Percentiles rank a stretch among this genome's conserved stretches.
These are phyloP conservation scores for Graphilbum ipis-grandicollis DNA, from an alignment of 2,329 filamentous ascomycete species.

Conservation along the genomic window DNA sequence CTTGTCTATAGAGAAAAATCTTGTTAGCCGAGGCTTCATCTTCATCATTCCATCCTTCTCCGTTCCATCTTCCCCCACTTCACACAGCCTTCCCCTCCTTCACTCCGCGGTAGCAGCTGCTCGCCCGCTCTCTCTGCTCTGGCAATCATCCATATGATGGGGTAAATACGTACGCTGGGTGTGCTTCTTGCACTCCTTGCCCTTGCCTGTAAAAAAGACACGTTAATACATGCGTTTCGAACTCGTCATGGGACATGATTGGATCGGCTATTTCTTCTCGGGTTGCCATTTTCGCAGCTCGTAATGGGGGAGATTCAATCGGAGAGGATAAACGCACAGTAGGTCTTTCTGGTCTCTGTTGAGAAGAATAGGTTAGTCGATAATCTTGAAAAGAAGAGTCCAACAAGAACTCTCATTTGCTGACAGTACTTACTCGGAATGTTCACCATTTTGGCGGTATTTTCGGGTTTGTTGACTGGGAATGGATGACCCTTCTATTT, in stretches of 20 bases:
- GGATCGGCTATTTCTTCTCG: too few species aligned
- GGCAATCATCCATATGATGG: not conserved
- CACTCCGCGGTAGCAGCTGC: not conserved
- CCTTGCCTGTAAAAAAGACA: constrained; percentile 41
- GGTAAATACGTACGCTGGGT: constrained; percentile 27
- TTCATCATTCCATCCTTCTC: not conserved
- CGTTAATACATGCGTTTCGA: constrained; percentile 5
- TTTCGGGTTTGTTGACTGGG: constrained; percentile 1
- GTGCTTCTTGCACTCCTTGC: constrained; percentile 67
- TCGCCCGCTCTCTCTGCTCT: not conserved
- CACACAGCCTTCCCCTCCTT: not conserved
- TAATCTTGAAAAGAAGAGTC: not conserved
- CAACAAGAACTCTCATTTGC: not conserved
- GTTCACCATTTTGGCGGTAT: constrained; percentile 46
- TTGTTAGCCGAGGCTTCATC: not conserved
- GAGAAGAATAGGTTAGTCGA: constrained; percentile 4
- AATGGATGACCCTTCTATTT: too few species aligned
- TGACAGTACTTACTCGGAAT: constrained; percentile 38
- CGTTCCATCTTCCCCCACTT: not conserved
- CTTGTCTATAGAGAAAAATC: constrained; percentile 42
- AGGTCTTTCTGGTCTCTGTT: constrained; percentile 12
- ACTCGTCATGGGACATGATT: too few species aligned
- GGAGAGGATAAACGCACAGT: constrained; percentile 7
- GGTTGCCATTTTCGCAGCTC: too few species aligned
- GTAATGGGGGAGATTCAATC: not conserved